These are phyloP conservation scores for Fusarium concolor DNA, from an alignment of 2,329 filamentous ascomycete species.

Conservation along the genomic window DNA sequence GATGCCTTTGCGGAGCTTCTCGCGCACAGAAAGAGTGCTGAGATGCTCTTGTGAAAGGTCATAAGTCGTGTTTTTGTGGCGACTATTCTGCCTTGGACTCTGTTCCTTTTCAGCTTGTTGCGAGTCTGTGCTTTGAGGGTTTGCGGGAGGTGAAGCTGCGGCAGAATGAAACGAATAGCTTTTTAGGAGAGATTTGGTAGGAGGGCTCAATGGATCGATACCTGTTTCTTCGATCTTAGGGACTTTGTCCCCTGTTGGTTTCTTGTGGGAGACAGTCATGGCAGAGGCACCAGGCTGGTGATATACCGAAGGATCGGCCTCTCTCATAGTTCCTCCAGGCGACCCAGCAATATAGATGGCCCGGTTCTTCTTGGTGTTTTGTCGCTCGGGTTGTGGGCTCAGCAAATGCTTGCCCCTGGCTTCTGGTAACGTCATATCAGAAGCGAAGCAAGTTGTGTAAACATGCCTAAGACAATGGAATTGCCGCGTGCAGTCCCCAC, in stretches of 20 bases:
- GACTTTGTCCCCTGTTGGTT: not conserved
- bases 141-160: not conserved
- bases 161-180: not conserved
- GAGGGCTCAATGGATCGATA: not conserved
- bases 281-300: not conserved
- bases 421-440: slow-evolving; percentile 13
- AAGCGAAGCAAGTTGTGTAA: not conserved
- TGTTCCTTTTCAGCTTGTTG: not conserved
- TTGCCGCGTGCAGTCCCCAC: not conserved
- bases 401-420: slow-evolving; percentile 23
- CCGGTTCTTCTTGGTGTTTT: slow-evolving; percentile 18
- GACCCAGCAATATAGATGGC: slow-evolving; percentile 24
- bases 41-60: slow-evolving; percentile 30
- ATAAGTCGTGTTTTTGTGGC: not conserved
- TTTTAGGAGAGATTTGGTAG: too few species aligned
- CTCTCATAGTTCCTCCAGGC: slow-evolving; percentile 32
- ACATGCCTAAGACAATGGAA: not conserved
- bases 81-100: not conserved
- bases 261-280: not conserved
- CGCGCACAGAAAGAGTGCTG: slow-evolving; percentile 20
- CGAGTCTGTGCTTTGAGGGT: not conserved
- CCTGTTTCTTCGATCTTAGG: not conserved
- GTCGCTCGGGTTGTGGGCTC: slow-evolving; percentile 19
- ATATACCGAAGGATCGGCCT: slow-evolving; percentile 11
- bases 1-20: slow-evolving; percentile 40